These are phyloP conservation scores for Moniliophthora roreri DNA, from an alignment of 1,284 basidiomycete genomes.

Conservation along the genomic window DNA sequence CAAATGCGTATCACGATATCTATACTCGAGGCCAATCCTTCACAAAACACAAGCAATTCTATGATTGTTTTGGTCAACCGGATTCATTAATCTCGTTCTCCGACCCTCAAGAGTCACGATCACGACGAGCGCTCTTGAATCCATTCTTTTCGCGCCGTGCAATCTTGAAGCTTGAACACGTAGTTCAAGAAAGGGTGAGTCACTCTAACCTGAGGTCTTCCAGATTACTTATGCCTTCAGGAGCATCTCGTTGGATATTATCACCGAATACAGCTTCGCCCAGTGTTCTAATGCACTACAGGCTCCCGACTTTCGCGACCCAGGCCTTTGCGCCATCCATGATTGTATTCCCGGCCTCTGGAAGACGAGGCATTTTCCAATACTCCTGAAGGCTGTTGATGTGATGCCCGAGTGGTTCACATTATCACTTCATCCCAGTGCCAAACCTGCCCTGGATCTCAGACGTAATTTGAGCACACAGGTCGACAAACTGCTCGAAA, in stretches of 20 bases:
- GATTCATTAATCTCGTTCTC: constrained; percentile 18
- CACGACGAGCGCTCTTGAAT: constrained; percentile 20
- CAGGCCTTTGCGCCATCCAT: constrained; percentile 5
- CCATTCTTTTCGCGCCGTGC: constrained; percentile 26
- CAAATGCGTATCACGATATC: constrained; percentile 9
- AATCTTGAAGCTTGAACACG: constrained; percentile 22
- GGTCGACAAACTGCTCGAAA: constrained; percentile 10
- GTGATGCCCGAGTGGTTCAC: neutral
- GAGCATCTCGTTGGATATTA: neutral
- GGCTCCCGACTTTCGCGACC: neutral
- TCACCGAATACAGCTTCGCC: neutral
- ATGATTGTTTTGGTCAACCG: constrained; percentile 14
- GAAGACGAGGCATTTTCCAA: constrained; percentile 1
- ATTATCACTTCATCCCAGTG: neutral
- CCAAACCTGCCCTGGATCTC: neutral
- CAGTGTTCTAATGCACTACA: neutral
- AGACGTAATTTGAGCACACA: neutral
- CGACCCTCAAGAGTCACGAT: constrained; percentile 19
- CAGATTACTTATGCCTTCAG: constrained; percentile 7
- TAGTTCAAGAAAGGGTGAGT: constrained; percentile 24
- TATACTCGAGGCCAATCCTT: constrained; percentile 22
- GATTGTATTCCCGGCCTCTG: constrained; percentile 36
- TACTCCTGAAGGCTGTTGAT: neutral
- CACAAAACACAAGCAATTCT: constrained; percentile 22
- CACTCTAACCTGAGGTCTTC: neutral